A percentile compares a stretch with the other conserved stretches of the same genome.
Evolutionary conservation across 371 early-diverging fungal species (phyloP).

Genomic region (Rhizopus stolonifer): DNA sequence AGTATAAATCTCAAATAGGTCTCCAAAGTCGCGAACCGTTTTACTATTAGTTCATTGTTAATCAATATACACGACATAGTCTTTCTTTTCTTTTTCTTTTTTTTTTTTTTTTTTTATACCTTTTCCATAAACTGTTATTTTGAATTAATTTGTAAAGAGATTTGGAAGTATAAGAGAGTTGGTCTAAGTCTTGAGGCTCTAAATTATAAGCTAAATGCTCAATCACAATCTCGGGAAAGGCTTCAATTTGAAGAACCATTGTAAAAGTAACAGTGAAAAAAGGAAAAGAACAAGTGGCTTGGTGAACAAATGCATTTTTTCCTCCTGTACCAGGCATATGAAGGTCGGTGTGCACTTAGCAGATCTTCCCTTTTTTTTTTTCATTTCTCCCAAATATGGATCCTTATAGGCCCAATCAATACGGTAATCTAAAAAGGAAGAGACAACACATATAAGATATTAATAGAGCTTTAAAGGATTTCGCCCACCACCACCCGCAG

Average conservation of each 20-base stretch:
- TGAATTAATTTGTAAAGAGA: conserved; percentile 21
- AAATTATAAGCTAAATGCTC: conserved; percentile 26
- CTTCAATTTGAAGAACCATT: conserved; percentile 38
- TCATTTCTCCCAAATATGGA: conserved; percentile 13
- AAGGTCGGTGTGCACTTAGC: conserved; percentile 4
- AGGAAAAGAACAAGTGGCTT: conserved; percentile 4
- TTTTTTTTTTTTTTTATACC: conserved; percentile 5
- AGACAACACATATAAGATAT: neutral
- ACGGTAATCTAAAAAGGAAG: conserved; percentile 7
- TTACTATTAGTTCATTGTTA: conserved; percentile 27
- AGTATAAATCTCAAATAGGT: conserved; percentile 47
- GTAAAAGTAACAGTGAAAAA: neutral
- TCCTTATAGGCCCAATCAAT: conserved; percentile 31
- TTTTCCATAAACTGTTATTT: conserved; percentile 26
- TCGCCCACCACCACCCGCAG: conserved; percentile 12
- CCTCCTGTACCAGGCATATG: conserved; percentile 1
- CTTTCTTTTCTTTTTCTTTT: no score
- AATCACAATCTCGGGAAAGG: conserved; percentile 21
- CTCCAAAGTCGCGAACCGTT: conserved; percentile 51
- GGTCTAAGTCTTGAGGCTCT: conserved; percentile 31
- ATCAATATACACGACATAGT: no score
- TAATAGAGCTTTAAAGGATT: conserved; percentile 8
- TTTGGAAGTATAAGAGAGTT: conserved; percentile 23
- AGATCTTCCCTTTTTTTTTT: conserved; percentile 4
- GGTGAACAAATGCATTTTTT: neutral